Evolutionary conservation across 768 basidiomycete species (phyloP), one percentile per base, ranked within the genome.

Genomic region (Terana coerulea): DNA sequence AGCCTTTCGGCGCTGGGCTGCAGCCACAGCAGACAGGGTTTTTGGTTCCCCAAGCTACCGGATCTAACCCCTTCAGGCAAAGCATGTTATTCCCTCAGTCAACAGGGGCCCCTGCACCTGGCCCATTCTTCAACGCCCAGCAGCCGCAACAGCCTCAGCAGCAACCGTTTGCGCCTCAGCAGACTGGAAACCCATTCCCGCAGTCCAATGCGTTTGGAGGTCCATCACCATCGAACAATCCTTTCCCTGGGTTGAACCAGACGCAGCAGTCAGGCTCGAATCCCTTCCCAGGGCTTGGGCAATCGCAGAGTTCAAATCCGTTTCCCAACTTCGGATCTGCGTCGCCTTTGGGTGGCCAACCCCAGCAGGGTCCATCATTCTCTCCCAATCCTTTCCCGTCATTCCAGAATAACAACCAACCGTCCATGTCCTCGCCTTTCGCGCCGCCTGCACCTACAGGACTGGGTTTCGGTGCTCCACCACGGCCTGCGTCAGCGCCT

Each of bases 401-500:
- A 35, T 45, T 45, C 33, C 45, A 42, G 7, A 29, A 33, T 22
- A 50, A 45, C 43, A 45, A 46, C 19, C 30, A 33, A 30, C 31
- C 47, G 0, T 25, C 47, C 3, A 36, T 49, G 39, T 15, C 49
- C 15, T 41, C 58, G 59, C 45, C 61, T 33, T 33, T 54, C 5
- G 44, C 59, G 14, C 58, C 57, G 21, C 43, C 59, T 15, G 46
- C 56, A 10, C 49, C 55, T 4, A 59, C 61, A n/a, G 68, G 61
- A 5, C 37, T 49, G 21, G 33, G 14, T 11, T 3, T 28, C 1
- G 53, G 35, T 19, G 50, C 75, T 2, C 84, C 80, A 29, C 63
- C 76, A 17, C 82, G 86, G 5, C 85, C 85, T 14, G 83, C 81
- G 0, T 91, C 90, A 1, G 88, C 89, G 1, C 90, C 90, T 8